Evolutionary conservation across 768 basidiomycete genomes (phyloP), one percentile per base, ranked within the genome.

Genomic region (Rossbeevera mucosa): DNA sequence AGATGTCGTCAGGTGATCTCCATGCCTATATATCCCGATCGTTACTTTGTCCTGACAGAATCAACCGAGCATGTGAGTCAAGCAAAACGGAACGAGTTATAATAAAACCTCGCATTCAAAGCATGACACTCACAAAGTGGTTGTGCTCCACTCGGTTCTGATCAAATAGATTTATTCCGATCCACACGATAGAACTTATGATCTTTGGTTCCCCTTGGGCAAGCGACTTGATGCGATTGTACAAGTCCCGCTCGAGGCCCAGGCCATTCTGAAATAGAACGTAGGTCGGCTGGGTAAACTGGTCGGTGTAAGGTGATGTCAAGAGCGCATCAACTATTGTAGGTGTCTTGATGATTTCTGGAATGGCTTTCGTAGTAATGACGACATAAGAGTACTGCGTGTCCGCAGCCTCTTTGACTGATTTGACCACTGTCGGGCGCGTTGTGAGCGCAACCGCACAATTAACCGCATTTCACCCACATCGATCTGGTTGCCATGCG

Each of bases 201-300:
- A 85, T 81, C 24, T 64, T 76, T 0, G 82, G 81, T 22, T 70
- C 59, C 7, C 74, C 68, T 4, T 71, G 70, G 36, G 68, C 65
- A n/a, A 81, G 65, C 8, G 62, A 55, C 52, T 71, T 72, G 11
- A 81, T 51, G 2, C 82, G 75, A 9, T 77, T 59, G 62, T 86
- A 85, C 20, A 88, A 71, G 50, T 86, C 85, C 29, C 66, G 71
- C 62, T 90, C 88, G 40, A 56, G 31, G 31, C 80, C 80, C 4
- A 91, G 69, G 6, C 88, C 87, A 63, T 91, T 91, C 72, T 90
- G 83, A 44, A 85, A 57, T 12, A 87, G 63, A 2, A 83, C 80
- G 60, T 82, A 83, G 1, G 75, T 78, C 1, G 83, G 83, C 58
- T 83, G 81, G 5, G 72, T 56, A 54, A 74, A 71, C 42, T 60